Percentiles rank a stretch among this genome's conserved stretches.
Conservation (phyloP, 179 eudicot genomes). For the Nepenthes alata region DNA sequence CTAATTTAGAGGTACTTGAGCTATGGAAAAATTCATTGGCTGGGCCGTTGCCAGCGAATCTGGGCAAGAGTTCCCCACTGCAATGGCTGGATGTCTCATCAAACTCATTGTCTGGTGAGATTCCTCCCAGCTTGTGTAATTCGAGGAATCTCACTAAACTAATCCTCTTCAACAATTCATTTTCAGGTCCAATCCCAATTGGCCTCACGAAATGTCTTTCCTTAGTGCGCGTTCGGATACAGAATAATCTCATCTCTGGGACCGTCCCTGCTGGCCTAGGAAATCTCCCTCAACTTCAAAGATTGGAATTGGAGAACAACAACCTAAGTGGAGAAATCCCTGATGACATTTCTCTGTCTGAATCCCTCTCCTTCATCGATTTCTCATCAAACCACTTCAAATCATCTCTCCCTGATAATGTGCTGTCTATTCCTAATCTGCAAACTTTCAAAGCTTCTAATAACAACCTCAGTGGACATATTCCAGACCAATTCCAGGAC, state of each 20-base stretch:
- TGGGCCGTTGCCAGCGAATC: slow-evolving; percentile 49
- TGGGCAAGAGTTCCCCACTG: slow-evolving; percentile 56
- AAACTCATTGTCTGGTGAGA: slow-evolving; percentile 47
- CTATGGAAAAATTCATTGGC: slow-evolving; percentile 62
- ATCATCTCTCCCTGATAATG: slow-evolving; percentile 43
- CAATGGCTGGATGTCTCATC: slow-evolving; percentile 69
- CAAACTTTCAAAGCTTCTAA: slow-evolving; percentile 53
- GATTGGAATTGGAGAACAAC: slow-evolving; percentile 60
- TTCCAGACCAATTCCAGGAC: slow-evolving; percentile 65
- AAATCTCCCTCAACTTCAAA: slow-evolving; percentile 45
- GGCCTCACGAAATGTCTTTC: slow-evolving; percentile 59
- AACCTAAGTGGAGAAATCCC: slow-evolving; percentile 64
- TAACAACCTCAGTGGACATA: slow-evolving; percentile 41
- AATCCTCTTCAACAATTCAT: slow-evolving; percentile 64
- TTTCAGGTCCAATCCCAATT: slow-evolving; percentile 55
- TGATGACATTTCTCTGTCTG: slow-evolving; percentile 42
- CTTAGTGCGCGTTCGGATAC: slow-evolving; percentile 60
- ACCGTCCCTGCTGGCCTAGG: slow-evolving; percentile 63
- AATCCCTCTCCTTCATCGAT: slow-evolving; percentile 63
- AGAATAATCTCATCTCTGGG: slow-evolving; percentile 51
- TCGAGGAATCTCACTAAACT: slow-evolving; percentile 71
- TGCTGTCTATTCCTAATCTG: slow-evolving; percentile 47
- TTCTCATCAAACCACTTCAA: slow-evolving; percentile 46
- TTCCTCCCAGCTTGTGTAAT: slow-evolving; percentile 49
- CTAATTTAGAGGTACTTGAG: slow-evolving; percentile 39